Conservation (phyloP, 2,329 filamentous ascomycete genomes). For the Colletotrichum paranaense region DNA sequence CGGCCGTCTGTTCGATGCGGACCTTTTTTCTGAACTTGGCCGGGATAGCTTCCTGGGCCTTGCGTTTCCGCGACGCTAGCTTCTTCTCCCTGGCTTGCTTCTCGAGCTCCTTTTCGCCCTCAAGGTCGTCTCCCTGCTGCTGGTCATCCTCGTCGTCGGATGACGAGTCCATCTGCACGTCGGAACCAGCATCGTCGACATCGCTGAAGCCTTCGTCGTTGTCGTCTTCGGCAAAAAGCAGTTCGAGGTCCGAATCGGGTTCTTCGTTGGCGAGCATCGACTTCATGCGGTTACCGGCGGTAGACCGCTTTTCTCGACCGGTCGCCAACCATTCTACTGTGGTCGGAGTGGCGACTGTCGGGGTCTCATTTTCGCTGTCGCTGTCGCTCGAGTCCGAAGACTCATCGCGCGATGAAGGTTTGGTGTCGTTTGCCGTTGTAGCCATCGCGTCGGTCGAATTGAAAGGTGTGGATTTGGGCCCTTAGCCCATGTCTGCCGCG, state of each 20-base stretch:
- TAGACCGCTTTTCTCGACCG: conserved; percentile 79
- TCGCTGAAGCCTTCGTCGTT: conserved; percentile 78
- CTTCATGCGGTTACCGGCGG: conserved; percentile 86
- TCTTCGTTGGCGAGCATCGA: conserved; percentile 81
- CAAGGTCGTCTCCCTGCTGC: conserved; percentile 74
- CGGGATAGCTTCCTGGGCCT: conserved; percentile 79
- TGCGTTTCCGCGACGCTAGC: conserved; percentile 79
- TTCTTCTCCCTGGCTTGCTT: conserved; percentile 77
- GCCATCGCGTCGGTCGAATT: conserved; percentile 32
- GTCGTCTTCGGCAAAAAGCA: conserved; percentile 81
- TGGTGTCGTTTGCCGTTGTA: conserved; percentile 15
- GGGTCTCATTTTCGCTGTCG: conserved; percentile 50
- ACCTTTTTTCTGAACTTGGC: conserved; percentile 80
- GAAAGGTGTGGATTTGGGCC: not conserved
- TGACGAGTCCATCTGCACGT: conserved; percentile 88
- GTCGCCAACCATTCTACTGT: conserved; percentile 78
- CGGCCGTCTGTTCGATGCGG: conserved; percentile 67
- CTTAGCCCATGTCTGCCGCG: conserved; percentile 25
- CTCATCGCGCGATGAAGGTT: conserved; percentile 29
- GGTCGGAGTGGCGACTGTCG: conserved; percentile 39
- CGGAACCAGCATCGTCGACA: conserved; percentile 73
- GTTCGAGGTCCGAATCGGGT: conserved; percentile 75
- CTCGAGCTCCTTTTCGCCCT: conserved; percentile 89
- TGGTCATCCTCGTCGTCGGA: conserved; percentile 85
- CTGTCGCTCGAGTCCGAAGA: conserved; percentile 39